Conservation (phyloP, 805 yeast species). For the Lachancea lanzarotensis region DNA sequence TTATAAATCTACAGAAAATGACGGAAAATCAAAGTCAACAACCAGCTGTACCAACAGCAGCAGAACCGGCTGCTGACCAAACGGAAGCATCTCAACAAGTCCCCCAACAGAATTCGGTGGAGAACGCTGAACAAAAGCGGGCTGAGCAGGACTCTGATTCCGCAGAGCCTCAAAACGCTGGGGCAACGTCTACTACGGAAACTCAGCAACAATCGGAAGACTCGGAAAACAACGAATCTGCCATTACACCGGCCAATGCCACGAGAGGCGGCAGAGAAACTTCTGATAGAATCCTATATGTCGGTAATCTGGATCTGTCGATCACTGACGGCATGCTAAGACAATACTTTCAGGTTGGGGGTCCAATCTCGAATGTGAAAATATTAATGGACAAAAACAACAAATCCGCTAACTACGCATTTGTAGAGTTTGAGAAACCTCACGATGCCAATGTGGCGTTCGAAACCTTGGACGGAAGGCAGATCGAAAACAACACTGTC, state of each 20-base stretch:
- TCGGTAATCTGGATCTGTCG: constrained; percentile 62
- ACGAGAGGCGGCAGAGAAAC: constrained; percentile 76
- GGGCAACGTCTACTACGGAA: background rate
- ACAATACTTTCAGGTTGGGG: constrained; percentile 57
- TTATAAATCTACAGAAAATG: background rate
- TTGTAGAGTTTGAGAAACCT: constrained; percentile 62
- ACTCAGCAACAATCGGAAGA: background rate
- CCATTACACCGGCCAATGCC: constrained; percentile 57
- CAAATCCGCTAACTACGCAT: constrained; percentile 73
- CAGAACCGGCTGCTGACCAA: no score
- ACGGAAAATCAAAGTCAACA: background rate
- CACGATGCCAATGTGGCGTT: constrained; percentile 58
- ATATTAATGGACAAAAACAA: constrained; percentile 69
- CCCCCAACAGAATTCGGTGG: no score
- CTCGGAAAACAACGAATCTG: constrained; percentile 10
- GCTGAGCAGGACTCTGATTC: background rate
- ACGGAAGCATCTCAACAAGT: no score
- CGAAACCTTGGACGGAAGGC: constrained; percentile 51
- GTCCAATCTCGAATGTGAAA: constrained; percentile 58
- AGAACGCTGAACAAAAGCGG: no score
- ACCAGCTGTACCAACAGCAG: background rate
- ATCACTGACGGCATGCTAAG: constrained; percentile 57
- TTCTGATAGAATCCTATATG: constrained; percentile 65
- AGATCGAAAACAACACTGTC: constrained; percentile 49
- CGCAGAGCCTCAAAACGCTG: background rate